These are phyloP conservation scores for Ustilago sp. DNA, from an alignment of 1,284 basidiomycete genomes.

Conservation along the genomic window DNA sequence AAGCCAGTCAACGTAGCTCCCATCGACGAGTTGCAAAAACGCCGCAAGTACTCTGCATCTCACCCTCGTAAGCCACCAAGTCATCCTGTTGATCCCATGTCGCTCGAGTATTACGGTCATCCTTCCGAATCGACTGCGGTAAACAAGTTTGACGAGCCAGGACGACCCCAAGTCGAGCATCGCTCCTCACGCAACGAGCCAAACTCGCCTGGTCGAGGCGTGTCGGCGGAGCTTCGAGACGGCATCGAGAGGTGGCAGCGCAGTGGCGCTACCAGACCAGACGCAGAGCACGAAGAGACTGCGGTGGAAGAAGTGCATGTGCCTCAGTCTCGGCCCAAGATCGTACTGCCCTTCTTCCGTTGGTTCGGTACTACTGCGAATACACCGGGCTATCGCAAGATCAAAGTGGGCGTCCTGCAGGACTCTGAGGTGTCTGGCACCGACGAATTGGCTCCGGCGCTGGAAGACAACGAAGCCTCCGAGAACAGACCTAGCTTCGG, in stretches of 20 bases:
- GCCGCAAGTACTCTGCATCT: slow-evolving; percentile 29
- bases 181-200: slow-evolving; percentile 5
- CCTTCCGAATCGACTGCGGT: slow-evolving; percentile 23
- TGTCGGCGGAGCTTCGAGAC: slow-evolving; percentile 48
- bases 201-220: slow-evolving; percentile 14
- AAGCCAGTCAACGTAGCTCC: slow-evolving; percentile 18
- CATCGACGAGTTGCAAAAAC: slow-evolving; percentile 13
- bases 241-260: slow-evolving; percentile 53
- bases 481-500: slow-evolving; percentile 22
- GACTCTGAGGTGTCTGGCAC: slow-evolving; percentile 49
- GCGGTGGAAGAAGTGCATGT: slow-evolving; percentile 14
- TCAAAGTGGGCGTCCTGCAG: slow-evolving; percentile 61
- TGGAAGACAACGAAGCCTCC: slow-evolving; percentile 20
- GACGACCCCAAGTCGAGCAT: slow-evolving; percentile 12
- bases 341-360: slow-evolving; percentile 63
- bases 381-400: slow-evolving; percentile 61
- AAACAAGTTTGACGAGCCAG: slow-evolving; percentile 22
- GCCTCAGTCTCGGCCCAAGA: slow-evolving; percentile 45
- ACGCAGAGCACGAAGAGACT: slow-evolving; percentile 22
- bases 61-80: slow-evolving; percentile 12
- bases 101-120: slow-evolving; percentile 50
- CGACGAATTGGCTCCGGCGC: slow-evolving; percentile 36
- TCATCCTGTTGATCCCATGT: slow-evolving; percentile 46
- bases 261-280: slow-evolving; percentile 25
- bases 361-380: slow-evolving; percentile 66